Evolutionary conservation across 2,329 filamentous ascomycete genomes (phyloP).

Genomic region (Sporothrix pseudoabietina): DNA sequence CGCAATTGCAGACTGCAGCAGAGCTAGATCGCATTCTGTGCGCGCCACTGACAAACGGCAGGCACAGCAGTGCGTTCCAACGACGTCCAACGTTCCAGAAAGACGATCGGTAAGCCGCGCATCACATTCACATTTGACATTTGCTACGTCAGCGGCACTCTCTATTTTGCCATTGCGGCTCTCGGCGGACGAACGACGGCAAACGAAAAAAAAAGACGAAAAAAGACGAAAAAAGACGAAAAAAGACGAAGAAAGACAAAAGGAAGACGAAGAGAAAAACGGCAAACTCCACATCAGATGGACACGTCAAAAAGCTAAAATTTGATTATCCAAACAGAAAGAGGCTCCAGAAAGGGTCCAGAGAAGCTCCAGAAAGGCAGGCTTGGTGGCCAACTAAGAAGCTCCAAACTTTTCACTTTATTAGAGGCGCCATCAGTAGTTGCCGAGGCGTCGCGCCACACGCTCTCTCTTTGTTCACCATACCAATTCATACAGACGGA

Average conservation of each 20-base stretch:
- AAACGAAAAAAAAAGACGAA: background rate
- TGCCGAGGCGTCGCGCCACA: background rate
- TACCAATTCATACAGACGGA: background rate
- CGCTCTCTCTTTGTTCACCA: background rate
- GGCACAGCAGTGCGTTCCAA: background rate
- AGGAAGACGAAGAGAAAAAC: background rate
- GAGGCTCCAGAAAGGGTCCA: background rate
- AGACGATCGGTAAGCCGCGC: background rate
- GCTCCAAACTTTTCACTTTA: no score
- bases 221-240: no score
- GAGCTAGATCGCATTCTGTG: slow-evolving; percentile 11
- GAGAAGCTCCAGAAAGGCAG: background rate
- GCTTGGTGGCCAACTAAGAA: background rate
- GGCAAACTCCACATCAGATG: background rate
- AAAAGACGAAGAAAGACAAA: no score
- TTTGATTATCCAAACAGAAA: background rate
- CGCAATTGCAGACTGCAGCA: background rate
- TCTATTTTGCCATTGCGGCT: background rate
- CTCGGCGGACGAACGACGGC: background rate
- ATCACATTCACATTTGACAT: background rate
- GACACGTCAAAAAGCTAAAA: background rate
- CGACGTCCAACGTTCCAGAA: background rate
- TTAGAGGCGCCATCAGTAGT: background rate
- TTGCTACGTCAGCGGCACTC: no score
- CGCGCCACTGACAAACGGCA: background rate